Conservation (phyloP, 495 filamentous ascomycete species). For the Aspergillus heteromorphus region DNA sequence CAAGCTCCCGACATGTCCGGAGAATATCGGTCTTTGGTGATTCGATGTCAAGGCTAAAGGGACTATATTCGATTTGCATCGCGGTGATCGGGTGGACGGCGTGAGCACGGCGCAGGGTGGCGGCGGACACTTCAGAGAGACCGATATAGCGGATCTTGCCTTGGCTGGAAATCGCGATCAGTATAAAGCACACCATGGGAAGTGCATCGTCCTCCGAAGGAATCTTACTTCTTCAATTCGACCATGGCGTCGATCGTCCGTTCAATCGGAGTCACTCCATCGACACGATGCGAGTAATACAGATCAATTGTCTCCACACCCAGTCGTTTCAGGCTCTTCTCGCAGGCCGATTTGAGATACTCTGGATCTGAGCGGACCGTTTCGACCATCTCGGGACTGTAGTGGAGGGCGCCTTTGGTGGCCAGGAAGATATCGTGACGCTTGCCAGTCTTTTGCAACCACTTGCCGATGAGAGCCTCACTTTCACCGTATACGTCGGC, state of each 20-base stretch:
- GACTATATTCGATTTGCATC: constrained; percentile 60
- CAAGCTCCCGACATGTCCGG: constrained; percentile 55
- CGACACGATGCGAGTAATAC: constrained; percentile 32
- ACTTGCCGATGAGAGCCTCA: constrained; percentile 51
- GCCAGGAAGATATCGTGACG: constrained; percentile 51
- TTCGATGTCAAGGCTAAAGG: constrained; percentile 58
- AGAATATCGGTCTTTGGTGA: constrained; percentile 39
- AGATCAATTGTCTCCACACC: constrained; percentile 43
- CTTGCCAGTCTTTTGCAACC: constrained; percentile 50
- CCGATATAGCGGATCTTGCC: background rate
- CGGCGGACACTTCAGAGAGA: constrained; percentile 45
- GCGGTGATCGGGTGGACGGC: constrained; percentile 55
- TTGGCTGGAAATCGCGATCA: no score
- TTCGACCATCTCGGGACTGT: constrained; percentile 24
- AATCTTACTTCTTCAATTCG: constrained; percentile 41
- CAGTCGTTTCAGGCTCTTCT: constrained; percentile 35
- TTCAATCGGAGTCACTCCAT: constrained; percentile 43
- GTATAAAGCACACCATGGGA: no score
- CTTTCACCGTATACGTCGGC: constrained; percentile 26
- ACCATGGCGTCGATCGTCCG: constrained; percentile 41
- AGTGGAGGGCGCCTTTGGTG: constrained; percentile 39
- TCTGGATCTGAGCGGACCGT: constrained; percentile 36
- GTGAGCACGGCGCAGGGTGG: constrained; percentile 54
- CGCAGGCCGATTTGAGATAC: constrained; percentile 43
- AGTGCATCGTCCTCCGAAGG: no score